phyloP scores from a whole-genome alignment of 257 asterid species.

The Ilex aquifolium region DNA sequence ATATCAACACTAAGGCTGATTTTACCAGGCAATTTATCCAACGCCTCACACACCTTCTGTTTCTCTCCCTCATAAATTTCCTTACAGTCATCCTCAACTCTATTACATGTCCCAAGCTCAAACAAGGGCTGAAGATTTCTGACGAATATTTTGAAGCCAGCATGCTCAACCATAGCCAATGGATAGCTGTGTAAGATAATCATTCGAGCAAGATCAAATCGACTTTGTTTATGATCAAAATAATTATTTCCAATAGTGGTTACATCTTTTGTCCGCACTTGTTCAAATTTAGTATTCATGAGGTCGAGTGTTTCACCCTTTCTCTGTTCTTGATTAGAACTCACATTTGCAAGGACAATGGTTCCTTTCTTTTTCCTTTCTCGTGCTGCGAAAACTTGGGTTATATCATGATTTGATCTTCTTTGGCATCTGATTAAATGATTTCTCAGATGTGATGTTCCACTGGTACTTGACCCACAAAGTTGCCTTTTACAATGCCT shows the following conservation, averaged over 20 bases:
- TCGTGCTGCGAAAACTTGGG: constrained; percentile 52
- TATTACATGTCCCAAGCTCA: constrained; percentile 48
- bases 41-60: constrained; percentile 68
- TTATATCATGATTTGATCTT: constrained; percentile 59
- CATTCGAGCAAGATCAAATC: constrained; percentile 86
- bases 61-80: constrained; percentile 70
- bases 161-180: constrained; percentile 75
- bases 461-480: constrained; percentile 93
- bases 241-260: constrained; percentile 26
- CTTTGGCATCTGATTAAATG: constrained; percentile 85
- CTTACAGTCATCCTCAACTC: constrained; percentile 68
- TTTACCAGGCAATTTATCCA: constrained; percentile 77
- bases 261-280: constrained; percentile 30
- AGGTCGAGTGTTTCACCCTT: constrained; percentile 50
- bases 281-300: constrained; percentile 42
- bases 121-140: constrained; percentile 87
- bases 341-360: constrained; percentile 36
- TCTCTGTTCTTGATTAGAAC: constrained; percentile 33
- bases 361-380: constrained; percentile 68
- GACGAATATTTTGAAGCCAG: constrained; percentile 74
- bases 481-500: constrained; percentile 86
- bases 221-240: constrained; percentile 62
- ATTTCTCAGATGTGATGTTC: constrained; percentile 89
- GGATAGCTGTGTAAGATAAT: constrained; percentile 87
- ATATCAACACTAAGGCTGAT: constrained; percentile 77